Conservation (phyloP, 2,329 filamentous ascomycete genomes). For the Fonsecaea nubica region DNA sequence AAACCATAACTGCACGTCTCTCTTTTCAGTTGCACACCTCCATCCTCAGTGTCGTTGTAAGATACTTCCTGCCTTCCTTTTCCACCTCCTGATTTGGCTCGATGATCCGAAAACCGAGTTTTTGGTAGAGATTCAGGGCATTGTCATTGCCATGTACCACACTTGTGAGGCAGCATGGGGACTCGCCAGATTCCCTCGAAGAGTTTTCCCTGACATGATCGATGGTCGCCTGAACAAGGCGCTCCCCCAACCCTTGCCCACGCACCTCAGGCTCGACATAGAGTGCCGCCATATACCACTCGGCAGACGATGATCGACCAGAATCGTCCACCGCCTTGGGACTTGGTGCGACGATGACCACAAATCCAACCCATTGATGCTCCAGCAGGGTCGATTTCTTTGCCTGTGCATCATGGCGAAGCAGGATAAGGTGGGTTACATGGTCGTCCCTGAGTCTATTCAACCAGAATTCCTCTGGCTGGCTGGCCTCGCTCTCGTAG, state of each 20-base stretch:
- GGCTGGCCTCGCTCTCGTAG: conserved; percentile 43
- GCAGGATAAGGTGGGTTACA: conserved; percentile 42
- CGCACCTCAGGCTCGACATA: conserved; percentile 28
- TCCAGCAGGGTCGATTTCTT: conserved; percentile 14
- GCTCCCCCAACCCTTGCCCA: conserved; percentile 31
- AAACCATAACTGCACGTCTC: neutral
- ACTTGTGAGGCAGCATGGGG: conserved; percentile 16
- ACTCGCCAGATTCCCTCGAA: neutral
- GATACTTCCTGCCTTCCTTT: conserved; percentile 30
- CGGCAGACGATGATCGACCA: neutral
- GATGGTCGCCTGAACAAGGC: conserved; percentile 30
- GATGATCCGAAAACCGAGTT: conserved; percentile 32
- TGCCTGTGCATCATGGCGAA: conserved; percentile 23
- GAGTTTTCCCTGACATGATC: conserved; percentile 20
- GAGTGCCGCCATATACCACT: conserved; percentile 31
- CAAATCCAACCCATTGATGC: conserved; percentile 44
- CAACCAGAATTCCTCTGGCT: conserved; percentile 40
- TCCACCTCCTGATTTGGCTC: conserved; percentile 25
- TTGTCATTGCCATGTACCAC: conserved; percentile 34
- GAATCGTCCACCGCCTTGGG: neutral
- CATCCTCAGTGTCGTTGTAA: conserved; percentile 19
- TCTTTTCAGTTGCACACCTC: conserved; percentile 1
- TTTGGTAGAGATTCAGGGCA: conserved; percentile 33
- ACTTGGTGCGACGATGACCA: conserved; percentile 42
- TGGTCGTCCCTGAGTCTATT: conserved; percentile 42